Percentiles rank a stretch among this genome's conserved stretches.
phyloP scores from a whole-genome alignment of 2,329 filamentous ascomycete species.

The Fusarium sp. region DNA sequence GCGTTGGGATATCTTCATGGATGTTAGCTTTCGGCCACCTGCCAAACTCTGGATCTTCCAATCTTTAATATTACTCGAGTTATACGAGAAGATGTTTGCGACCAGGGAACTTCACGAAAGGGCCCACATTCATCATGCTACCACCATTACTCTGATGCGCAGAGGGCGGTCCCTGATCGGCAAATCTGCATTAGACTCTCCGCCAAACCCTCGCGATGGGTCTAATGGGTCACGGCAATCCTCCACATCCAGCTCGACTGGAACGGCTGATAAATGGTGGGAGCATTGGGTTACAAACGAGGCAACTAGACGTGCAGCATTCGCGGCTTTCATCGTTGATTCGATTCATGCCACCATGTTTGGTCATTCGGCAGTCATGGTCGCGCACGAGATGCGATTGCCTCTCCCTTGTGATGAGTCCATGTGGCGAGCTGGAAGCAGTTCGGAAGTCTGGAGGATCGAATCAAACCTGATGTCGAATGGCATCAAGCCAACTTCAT shows the following conservation, averaged over 20 bases:
- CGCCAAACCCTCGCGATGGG: conserved; percentile 78
- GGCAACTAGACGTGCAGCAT: conserved; percentile 89
- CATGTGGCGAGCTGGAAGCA: conserved; percentile 91
- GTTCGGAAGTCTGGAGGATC: conserved; percentile 86
- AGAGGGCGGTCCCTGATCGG: conserved; percentile 92
- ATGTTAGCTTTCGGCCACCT: conserved; percentile 88
- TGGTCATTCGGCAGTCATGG: conserved; percentile 96
- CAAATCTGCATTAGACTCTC: conserved; percentile 86
- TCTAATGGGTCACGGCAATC: conserved; percentile 71
- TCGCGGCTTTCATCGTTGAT: conserved; percentile 95
- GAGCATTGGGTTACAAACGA: conserved; percentile 96
- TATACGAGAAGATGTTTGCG: conserved; percentile 99
- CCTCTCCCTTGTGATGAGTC: conserved; percentile 93
- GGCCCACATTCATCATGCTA: conserved; percentile 96
- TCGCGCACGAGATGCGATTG: conserved; percentile 93
- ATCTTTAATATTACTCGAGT: conserved; percentile 86
- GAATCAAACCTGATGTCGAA: conserved; percentile 85
- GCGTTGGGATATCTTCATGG: conserved; percentile 96
- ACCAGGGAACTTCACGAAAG: conserved; percentile 92
- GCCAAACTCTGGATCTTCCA: conserved; percentile 98
- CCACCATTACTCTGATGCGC: conserved; percentile 94
- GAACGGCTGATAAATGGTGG: conserved; percentile 92
- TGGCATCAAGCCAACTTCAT: conserved; percentile 86
- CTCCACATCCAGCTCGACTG: conserved; percentile 71
- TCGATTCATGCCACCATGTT: conserved; percentile 98